Conservation (phyloP, 2,329 filamentous ascomycete genomes). For the Xylaria sp. region DNA sequence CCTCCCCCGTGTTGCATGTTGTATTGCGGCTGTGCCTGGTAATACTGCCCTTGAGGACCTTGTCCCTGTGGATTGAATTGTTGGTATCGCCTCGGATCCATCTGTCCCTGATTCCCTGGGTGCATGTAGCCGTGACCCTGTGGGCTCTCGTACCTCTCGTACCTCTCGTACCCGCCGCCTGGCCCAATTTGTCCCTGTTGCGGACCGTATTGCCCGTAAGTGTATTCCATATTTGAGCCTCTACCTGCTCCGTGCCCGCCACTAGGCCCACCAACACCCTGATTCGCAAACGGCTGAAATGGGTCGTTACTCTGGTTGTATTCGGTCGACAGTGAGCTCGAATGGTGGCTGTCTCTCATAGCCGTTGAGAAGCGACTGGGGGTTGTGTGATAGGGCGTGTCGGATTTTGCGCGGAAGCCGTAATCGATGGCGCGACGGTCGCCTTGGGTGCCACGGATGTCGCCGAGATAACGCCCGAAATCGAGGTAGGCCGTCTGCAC, state of each 20-base stretch:
- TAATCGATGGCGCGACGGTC: slow-evolving; percentile 1
- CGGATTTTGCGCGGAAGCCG: slow-evolving; percentile 1
- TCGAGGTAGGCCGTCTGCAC: neutral
- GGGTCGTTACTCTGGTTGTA: neutral
- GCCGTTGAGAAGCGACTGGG: neutral
- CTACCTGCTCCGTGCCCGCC: no score
- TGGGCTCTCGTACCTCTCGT: neutral
- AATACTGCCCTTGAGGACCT: neutral
- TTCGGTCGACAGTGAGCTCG: neutral
- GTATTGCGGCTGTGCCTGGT: neutral
- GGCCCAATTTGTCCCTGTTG: neutral
- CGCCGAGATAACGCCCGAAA: slow-evolving; percentile 20
- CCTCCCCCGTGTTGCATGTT: neutral
- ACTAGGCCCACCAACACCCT: neutral
- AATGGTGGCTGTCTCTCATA: neutral
- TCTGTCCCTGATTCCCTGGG: neutral
- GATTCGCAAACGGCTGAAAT: neutral
- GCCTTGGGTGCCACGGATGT: neutral
- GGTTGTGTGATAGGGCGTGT: slow-evolving; percentile 7
- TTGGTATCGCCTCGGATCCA: neutral
- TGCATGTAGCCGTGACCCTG: neutral
- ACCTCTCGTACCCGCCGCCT: neutral
- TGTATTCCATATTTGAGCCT: no score
- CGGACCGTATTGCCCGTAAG: neutral
- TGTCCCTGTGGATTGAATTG: neutral